Percentiles rank a stretch among this genome's conserved stretches.
Evolutionary conservation across 2,329 filamentous ascomycete species (phyloP).

Genomic region (Pseudopyricularia javanii): DNA sequence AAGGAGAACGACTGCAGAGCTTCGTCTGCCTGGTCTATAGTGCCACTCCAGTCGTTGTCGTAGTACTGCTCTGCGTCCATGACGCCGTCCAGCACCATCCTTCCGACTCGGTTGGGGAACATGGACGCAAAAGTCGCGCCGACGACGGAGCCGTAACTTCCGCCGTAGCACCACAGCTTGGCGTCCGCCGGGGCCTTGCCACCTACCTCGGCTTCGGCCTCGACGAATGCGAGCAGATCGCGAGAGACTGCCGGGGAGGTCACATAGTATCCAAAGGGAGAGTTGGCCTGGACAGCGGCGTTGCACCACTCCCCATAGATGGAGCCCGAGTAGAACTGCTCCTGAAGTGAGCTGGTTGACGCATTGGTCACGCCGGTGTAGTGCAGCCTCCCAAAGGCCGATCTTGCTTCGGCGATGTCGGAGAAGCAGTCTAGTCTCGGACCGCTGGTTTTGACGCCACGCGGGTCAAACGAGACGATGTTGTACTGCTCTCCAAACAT

Average conservation of each 20-base stretch:
- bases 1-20: slow-evolving; percentile 31
- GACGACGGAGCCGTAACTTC: slow-evolving; percentile 23
- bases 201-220: slow-evolving; percentile 10
- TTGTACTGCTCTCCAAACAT: slow-evolving; percentile 25
- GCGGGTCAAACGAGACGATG: slow-evolving; percentile 34
- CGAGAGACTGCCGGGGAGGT: slow-evolving; percentile 21
- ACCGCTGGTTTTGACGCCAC: slow-evolving; percentile 26
- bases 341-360: neutral
- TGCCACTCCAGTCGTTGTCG: neutral
- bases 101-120: slow-evolving; percentile 20
- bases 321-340: neutral
- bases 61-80: slow-evolving; percentile 21
- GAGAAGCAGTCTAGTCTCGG: slow-evolving; percentile 26
- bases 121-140: slow-evolving; percentile 23
- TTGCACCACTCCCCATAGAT: neutral
- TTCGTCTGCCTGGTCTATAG: slow-evolving; percentile 19
- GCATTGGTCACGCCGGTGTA: slow-evolving; percentile 14
- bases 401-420: neutral
- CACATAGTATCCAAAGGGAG: slow-evolving; percentile 9
- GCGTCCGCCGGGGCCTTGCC: slow-evolving; percentile 15
- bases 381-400: slow-evolving; percentile 12
- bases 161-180: slow-evolving; percentile 19
- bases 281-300: neutral
- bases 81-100: slow-evolving; percentile 23
- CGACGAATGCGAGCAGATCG: slow-evolving; percentile 25